These are phyloP conservation scores for Euptelea pleiosperma DNA, from an alignment of 164 flowering plant genomes.

Conservation along the genomic window DNA sequence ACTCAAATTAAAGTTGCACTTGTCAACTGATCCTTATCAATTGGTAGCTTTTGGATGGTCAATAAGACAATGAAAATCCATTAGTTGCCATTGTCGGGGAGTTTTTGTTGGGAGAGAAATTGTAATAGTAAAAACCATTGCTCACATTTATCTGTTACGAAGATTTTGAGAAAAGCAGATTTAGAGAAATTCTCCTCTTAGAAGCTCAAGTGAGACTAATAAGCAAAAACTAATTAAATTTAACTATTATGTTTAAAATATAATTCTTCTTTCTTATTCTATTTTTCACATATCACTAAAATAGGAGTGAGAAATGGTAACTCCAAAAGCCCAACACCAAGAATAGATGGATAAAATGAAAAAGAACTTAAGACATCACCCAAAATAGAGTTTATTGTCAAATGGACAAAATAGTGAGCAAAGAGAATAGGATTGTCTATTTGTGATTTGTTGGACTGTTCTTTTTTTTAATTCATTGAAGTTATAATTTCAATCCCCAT, in stretches of 20 bases:
- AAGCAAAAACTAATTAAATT: no score
- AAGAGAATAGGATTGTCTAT: slow-evolving; percentile 1
- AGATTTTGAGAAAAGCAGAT: neutral
- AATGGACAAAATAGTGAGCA: neutral
- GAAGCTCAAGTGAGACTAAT: neutral
- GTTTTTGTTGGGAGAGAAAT: slow-evolving; percentile 65
- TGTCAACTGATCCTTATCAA: no score
- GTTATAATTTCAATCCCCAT: no score
- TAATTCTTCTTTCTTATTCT: no score
- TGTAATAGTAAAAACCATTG: slow-evolving; percentile 91
- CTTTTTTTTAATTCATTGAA: no score
- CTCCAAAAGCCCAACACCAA: neutral
- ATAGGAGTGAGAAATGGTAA: neutral
- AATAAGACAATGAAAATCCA: no score
- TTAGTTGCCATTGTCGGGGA: no score
- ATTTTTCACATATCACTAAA: neutral
- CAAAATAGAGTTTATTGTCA: neutral
- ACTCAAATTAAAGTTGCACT: no score
- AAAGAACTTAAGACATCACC: neutral
- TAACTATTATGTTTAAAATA: no score
- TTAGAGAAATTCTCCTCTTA: neutral
- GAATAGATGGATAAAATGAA: neutral
- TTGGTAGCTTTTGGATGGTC: no score
- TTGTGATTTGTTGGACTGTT: no score
- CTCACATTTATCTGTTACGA: slow-evolving; percentile 77